Evolutionary conservation across 1,284 basidiomycete species (phyloP), one percentile per base, ranked within the genome.

Genomic region (Gomphus bonarii): DNA sequence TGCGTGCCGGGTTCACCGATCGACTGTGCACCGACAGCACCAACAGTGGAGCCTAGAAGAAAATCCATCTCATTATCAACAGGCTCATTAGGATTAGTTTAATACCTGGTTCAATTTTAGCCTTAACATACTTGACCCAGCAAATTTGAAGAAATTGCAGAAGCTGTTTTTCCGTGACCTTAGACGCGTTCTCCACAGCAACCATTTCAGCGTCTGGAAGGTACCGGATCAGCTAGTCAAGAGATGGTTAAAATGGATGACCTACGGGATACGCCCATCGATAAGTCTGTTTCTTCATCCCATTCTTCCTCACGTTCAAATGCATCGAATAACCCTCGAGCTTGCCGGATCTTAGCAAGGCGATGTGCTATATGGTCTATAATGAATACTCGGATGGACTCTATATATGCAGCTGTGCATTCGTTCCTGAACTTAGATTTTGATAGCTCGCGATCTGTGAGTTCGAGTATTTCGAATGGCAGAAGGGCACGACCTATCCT

Each of bases 1-100:
- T 99, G 97, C 2, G 97, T 99, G 58, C 97, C 97, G 1, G 97
- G 97, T 71, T 99, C 97, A 69, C 97, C 97, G 62, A 99, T 99
- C 7, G 97, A 99, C 69, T 99, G 97, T 1, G 97, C 97, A 16
- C 97, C 97, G 49, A 99, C 93, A 16, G 97, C 97, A 53, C 97
- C 97, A 18, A 99, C 97, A 5, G 97, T 98, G 0, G 94, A 95
- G 16, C 92, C 91, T 89, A 58, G 11, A 18, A 10, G 43, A 40
- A 20, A 3, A 30, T 14, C 7, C 2, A 18, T 7, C 49, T 65
- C 47, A 62, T 59, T 9, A 48, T 33, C 22, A 10, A 38, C 31
- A 43, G 28, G 7, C 38, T 50, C 44, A 43, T 35, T n/a, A 47
- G 28, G 31, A 47, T 33, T 16, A 11, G 35, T n/a, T n/a, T 52